Evolutionary conservation across 306 rosid genomes (phyloP).

Genomic region (Prunus fruticosa): DNA sequence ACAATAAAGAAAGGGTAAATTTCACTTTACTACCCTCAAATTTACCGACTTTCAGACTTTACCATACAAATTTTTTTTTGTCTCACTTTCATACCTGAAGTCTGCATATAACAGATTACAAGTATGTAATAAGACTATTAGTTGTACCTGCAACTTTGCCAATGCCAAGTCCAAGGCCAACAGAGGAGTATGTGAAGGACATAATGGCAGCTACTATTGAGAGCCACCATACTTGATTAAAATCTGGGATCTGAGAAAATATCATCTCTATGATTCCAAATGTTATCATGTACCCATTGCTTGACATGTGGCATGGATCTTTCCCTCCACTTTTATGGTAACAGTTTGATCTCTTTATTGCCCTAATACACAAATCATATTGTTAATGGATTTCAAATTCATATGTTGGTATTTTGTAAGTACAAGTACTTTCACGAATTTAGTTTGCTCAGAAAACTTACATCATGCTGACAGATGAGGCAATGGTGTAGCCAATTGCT

Average conservation of each 20-base stretch:
- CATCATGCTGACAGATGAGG: conserved; percentile 89
- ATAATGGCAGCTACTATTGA: conserved; percentile 74
- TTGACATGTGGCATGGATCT: conserved; percentile 78
- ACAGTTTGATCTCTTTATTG: conserved; percentile 72
- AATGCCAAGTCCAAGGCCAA: conserved; percentile 60
- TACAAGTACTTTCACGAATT: neutral
- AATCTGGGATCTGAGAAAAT: conserved; percentile 72
- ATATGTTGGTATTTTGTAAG: neutral
- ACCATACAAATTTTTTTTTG: too few relatives aligned
- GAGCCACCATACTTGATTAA: conserved; percentile 77
- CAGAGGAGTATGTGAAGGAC: conserved; percentile 65
- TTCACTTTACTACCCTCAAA: too few relatives aligned
- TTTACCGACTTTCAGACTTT: too few relatives aligned
- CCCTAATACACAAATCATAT: conserved; percentile 32
- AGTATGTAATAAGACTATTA: neutral
- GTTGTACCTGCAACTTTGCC: conserved; percentile 63
- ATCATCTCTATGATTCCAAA: conserved; percentile 60
- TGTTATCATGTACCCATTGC: conserved; percentile 71
- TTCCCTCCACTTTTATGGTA: conserved; percentile 64
- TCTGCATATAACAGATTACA: too few relatives aligned
- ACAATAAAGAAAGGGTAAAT: too few relatives aligned
- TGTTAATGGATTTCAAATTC: too few relatives aligned
- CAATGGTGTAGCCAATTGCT: conserved; percentile 71
- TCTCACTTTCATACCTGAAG: too few relatives aligned
- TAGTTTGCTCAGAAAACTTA: conserved; percentile 31